Conservation (phyloP, 805 yeast species). For the Lipomyces sp. region DNA sequence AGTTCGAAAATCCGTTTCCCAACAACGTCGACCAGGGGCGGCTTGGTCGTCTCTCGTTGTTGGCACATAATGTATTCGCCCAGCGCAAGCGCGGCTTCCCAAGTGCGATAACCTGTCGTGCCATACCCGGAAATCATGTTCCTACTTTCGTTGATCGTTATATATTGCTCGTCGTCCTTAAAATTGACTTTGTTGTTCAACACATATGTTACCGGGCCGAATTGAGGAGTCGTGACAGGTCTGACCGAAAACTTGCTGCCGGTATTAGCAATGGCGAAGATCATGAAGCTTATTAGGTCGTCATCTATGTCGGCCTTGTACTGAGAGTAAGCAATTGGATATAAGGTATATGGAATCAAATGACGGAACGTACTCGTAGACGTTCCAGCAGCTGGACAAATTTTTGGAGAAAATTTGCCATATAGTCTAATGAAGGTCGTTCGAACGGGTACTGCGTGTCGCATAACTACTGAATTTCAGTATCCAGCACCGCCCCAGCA, state of each 20-base stretch:
- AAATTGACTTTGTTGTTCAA: neutral
- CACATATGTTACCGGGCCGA: slow-evolving; percentile 24
- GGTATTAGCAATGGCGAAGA: neutral
- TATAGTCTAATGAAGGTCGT: neutral
- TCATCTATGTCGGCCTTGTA: neutral
- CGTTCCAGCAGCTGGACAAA: slow-evolving; percentile 7
- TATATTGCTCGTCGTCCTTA: neutral
- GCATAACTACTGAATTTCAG: neutral
- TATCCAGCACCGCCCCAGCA: neutral
- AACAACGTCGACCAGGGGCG: neutral
- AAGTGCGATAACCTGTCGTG: slow-evolving; percentile 86
- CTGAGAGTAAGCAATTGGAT: neutral
- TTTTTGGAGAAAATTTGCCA: neutral
- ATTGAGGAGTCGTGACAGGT: slow-evolving; percentile 7
- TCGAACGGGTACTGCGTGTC: neutral
- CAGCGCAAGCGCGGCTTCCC: slow-evolving; percentile 87
- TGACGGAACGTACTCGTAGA: slow-evolving; percentile 3
- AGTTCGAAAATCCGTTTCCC: slow-evolving; percentile 61
- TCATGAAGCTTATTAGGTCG: neutral
- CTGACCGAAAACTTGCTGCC: neutral
- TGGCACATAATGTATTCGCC: slow-evolving; percentile 53
- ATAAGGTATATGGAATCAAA: neutral
- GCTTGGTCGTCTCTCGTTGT: neutral
- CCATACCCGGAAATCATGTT: slow-evolving; percentile 51
- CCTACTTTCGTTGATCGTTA: slow-evolving; percentile 40